Base-by-base conservation (phyloP, 305 asterid genomes). In the Fraxinus albicans region DNA sequence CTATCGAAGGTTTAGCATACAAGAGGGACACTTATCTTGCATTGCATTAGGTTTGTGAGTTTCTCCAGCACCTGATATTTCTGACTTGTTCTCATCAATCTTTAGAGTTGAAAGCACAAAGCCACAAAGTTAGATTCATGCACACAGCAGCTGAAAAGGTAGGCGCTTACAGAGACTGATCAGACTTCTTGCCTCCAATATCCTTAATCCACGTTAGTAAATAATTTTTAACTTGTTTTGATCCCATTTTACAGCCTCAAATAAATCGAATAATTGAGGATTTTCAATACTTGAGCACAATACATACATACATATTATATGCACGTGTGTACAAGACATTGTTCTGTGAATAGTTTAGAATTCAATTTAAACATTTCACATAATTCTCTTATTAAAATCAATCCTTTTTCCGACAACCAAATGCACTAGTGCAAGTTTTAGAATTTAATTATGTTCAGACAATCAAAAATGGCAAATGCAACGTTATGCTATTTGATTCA, bases 21-120 rank as follows among this genome's bases (percentile, higher is more conserved):
- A 87, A 53, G 96, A 93, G 74, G 97, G 94, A 90, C 92, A 88
- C 88, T 90, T 93, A 67, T 83, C 87, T 60, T 90, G 90, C 95
- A 93, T 91, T 77, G 83, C 85, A 82, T 81, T 85, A 33, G 86
- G 87, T 86, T 84, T 86, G 81, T 85, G 90, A 80, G 82, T 85
- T 81, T 89, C 89, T 84, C 89, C 94, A 85, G 84, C 85, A 80
- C 92, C 92, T 13, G 90, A 86, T 77, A 89, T 83, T 82, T 90
- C 95, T 73, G 94, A 89, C 85, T 89, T 90, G 85, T 83, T 87
- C 58, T 88, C 93, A 79, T 88, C 87, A 79, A 88, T 83, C 86
- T 88, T 93, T 84, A 81, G 87, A 79, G 83, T 79, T 67, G 90
- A 88, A 80, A 47, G 87, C 44, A 38, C 44, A 38, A 88, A 88